Conservation (phyloP, 1,139 yeast species). For the Protomyces macrosporus region DNA sequence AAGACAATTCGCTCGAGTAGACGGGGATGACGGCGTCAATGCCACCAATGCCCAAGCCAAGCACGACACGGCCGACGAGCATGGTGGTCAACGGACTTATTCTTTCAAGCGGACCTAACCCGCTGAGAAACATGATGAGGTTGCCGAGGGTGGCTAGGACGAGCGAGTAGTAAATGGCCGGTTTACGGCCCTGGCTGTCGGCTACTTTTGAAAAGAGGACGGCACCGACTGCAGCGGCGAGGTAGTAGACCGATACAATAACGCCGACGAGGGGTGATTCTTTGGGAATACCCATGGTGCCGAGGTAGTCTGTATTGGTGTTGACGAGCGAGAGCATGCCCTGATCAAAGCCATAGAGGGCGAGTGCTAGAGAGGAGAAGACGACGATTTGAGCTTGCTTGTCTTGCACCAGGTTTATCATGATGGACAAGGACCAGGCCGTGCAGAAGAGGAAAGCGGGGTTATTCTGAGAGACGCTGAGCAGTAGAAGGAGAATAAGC, state of each 20-base stretch:
- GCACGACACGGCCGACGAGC: constrained; percentile 13
- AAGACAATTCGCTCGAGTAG: constrained; percentile 11
- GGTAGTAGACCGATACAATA: constrained; percentile 15
- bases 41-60: constrained; percentile 21
- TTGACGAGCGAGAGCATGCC: constrained; percentile 24
- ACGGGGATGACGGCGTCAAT: constrained; percentile 23
- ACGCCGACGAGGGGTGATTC: constrained; percentile 22
- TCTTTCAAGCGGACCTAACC: not conserved
- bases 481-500: no score
- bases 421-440: not conserved
- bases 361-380: constrained; percentile 12
- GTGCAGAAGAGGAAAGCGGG: no score
- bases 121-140: constrained; percentile 14
- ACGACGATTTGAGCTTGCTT: not conserved
- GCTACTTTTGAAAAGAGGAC: constrained; percentile 12
- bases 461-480: no score
- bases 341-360: constrained; percentile 22
- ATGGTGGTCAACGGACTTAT: constrained; percentile 19
- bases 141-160: constrained; percentile 12
- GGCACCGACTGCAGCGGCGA: constrained; percentile 22
- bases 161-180: constrained; percentile 14
- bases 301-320: constrained; percentile 15
- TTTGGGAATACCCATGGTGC: constrained; percentile 10
- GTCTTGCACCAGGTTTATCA: not conserved
- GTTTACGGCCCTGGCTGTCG: constrained; percentile 16